Evolutionary conservation across 805 yeast genomes (phyloP).

Genomic region (Grigorovia yakushimaensis): DNA sequence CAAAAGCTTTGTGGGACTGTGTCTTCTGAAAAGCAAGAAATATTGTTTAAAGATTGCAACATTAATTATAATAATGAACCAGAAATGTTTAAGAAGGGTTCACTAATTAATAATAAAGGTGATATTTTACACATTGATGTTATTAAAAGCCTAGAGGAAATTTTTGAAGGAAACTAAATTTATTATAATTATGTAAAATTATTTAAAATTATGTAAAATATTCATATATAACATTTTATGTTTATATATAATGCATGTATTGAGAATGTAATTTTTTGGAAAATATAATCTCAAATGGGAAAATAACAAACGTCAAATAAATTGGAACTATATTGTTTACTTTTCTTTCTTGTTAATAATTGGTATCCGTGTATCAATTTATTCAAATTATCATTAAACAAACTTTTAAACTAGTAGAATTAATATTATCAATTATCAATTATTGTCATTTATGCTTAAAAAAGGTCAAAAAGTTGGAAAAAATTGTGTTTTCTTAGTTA

Average conservation of each 20-base stretch:
- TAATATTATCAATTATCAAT: background rate
- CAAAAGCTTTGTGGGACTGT: conserved; percentile 64
- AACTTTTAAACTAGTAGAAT: conserved; percentile 5
- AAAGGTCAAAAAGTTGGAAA: too few species aligned
- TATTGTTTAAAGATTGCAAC: conserved; percentile 64
- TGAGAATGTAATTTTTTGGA: too few species aligned
- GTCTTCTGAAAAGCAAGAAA: conserved; percentile 80
- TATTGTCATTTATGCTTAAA: too few species aligned
- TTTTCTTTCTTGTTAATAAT: too few species aligned
- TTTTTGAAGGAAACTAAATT: conserved; percentile 25
- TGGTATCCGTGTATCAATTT: too few species aligned
- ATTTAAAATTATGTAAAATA: conserved; percentile 2
- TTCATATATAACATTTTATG: conserved; percentile 1
- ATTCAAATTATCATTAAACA: conserved; percentile 13
- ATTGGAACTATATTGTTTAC: too few species aligned
- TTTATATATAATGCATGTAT: background rate
- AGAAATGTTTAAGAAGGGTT: conserved; percentile 79
- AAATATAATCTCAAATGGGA: too few species aligned
- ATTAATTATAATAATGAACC: conserved; percentile 88
- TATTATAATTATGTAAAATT: background rate
- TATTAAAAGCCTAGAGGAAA: conserved; percentile 29
- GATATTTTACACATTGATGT: conserved; percentile 34
- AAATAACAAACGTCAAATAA: too few species aligned
- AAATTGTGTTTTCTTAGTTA: background rate
- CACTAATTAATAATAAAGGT: conserved; percentile 45